phyloP scores from a whole-genome alignment of 2,329 filamentous ascomycete species.

The Fusarium staphyleae region DNA sequence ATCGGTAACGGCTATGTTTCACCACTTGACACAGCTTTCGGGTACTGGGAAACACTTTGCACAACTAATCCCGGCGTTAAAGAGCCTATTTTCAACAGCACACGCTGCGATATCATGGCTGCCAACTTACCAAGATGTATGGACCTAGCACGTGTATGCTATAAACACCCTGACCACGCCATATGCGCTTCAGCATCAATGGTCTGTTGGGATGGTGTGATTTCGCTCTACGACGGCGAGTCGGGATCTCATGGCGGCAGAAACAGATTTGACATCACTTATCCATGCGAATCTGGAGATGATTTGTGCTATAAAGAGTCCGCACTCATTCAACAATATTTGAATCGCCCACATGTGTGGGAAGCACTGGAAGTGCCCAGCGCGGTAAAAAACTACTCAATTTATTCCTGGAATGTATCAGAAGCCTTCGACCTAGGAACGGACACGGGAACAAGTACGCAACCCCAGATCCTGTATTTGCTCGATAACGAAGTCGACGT shows the following conservation, averaged over 20 bases:
- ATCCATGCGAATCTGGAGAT: slow-evolving; percentile 5
- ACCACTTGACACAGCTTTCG: slow-evolving; percentile 24
- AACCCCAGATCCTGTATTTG: slow-evolving; percentile 12
- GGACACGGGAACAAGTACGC: slow-evolving; percentile 18
- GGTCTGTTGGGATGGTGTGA: slow-evolving; percentile 19
- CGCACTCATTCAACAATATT: background rate
- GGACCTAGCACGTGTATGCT: slow-evolving; percentile 25
- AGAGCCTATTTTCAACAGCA: slow-evolving; percentile 25
- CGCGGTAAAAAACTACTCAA: background rate
- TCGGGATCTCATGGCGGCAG: background rate
- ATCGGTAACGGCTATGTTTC: slow-evolving; percentile 35
- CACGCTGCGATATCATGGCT: slow-evolving; percentile 21
- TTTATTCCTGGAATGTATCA: background rate
- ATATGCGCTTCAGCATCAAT: slow-evolving; percentile 22
- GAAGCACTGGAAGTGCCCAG: background rate
- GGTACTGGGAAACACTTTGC: slow-evolving; percentile 35
- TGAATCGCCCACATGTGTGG: background rate
- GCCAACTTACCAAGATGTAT: slow-evolving; percentile 32
- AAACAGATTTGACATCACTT: slow-evolving; percentile 12
- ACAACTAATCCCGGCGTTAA: slow-evolving; percentile 28
- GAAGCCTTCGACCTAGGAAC: slow-evolving; percentile 1
- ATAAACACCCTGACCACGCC: slow-evolving; percentile 26
- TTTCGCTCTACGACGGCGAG: slow-evolving; percentile 4
- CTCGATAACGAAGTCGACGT: slow-evolving; percentile 20
- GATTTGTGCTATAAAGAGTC: slow-evolving; percentile 9